Evolutionary conservation across 2,329 filamentous ascomycete species (phyloP).

Genomic region (Aschersonia sp.): DNA sequence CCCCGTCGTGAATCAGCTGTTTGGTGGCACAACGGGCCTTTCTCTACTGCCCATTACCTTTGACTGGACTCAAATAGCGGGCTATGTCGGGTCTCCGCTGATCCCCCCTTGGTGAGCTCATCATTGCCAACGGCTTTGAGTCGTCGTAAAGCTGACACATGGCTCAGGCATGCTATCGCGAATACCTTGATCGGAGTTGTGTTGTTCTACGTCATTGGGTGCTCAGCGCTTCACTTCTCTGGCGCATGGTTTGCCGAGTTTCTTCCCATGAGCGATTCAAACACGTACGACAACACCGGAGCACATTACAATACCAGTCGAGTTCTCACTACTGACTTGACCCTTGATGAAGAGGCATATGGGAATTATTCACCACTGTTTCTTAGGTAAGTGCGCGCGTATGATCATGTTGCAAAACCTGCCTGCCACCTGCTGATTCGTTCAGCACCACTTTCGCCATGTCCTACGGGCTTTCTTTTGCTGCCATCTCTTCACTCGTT

Average conservation of each 20-base stretch:
- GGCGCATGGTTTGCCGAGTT: slow-evolving; percentile 51
- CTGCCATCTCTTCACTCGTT: slow-evolving; percentile 54
- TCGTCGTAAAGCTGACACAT: neutral
- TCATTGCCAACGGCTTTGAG: neutral
- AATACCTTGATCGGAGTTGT: slow-evolving; percentile 58
- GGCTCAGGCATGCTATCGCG: slow-evolving; percentile 49
- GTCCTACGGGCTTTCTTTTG: slow-evolving; percentile 58
- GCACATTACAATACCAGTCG: slow-evolving; percentile 46
- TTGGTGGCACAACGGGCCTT: slow-evolving; percentile 53
- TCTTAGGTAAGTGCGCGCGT: slow-evolving; percentile 27
- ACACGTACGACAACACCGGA: slow-evolving; percentile 59
- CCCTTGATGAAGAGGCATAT: slow-evolving; percentile 49
- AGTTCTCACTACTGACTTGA: slow-evolving; percentile 47
- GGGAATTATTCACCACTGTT: slow-evolving; percentile 54
- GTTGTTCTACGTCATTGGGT: slow-evolving; percentile 47
- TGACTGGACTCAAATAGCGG: slow-evolving; percentile 62
- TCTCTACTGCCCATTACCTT: slow-evolving; percentile 60
- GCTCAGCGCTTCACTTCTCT: slow-evolving; percentile 48
- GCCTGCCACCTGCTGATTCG: neutral
- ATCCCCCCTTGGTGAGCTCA: slow-evolving; percentile 48
- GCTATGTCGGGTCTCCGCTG: slow-evolving; percentile 52
- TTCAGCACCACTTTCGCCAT: slow-evolving; percentile 55
- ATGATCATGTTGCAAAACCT: neutral
- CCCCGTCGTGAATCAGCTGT: slow-evolving; percentile 55
- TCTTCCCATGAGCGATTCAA: slow-evolving; percentile 55